Base-by-base conservation (phyloP, 352 stramenopile genomes). In the Phytophthora hybrid region DNA sequence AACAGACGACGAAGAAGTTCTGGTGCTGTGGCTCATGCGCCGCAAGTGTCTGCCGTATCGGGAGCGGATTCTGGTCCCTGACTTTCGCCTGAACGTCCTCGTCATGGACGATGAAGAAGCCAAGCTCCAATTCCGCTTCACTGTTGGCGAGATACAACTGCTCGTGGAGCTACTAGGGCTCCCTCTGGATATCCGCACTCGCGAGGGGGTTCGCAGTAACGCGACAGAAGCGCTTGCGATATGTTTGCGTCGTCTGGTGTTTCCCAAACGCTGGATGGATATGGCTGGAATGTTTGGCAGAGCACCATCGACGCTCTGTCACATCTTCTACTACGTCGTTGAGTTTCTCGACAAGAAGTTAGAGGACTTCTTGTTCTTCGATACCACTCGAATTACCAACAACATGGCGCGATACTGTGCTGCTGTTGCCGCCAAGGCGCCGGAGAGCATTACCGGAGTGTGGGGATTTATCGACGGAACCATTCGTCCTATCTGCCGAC, bases 301-400 rank as follows among this genome's bases (percentile, higher is more conserved):
- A 49, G 41, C 41, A 19, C 41, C 41, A 5, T 49, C 41, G 13
- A 70, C 53, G 13, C 29, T 63, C 4, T 70, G 63, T 18, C 63
- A 41, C n/a, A 69, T 69, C 7, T 69, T 69, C n/a, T 63, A 69
- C 41, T 58, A 32, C 55, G 63, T 70, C 21, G 63, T 70, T 3
- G 54, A 59, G 21, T 52, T 46, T 11, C 6, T 70, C 5, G 44
- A 63, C 44, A 18, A 63, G 16, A 61, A 70, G 14, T 14, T 69
- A 5, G 21, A 18, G 6, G 55, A 63, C 31, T 63, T 70, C 1
- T 58, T 70, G 18, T 70, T 54, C 44, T 53, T 63, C 23, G 63
- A 70, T n/a, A n/a, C n/a, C n/a, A n/a, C n/a, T n/a, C n/a, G n/a
- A n/a, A n/a, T 39, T 7, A 37, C 26, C 29, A 58, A 53, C 9